A percentile compares a stretch with the other conserved stretches of the same genome.
These are phyloP conservation scores for Atalantia buxifolia DNA, from an alignment of 345 rosid species.

Conservation along the genomic window DNA sequence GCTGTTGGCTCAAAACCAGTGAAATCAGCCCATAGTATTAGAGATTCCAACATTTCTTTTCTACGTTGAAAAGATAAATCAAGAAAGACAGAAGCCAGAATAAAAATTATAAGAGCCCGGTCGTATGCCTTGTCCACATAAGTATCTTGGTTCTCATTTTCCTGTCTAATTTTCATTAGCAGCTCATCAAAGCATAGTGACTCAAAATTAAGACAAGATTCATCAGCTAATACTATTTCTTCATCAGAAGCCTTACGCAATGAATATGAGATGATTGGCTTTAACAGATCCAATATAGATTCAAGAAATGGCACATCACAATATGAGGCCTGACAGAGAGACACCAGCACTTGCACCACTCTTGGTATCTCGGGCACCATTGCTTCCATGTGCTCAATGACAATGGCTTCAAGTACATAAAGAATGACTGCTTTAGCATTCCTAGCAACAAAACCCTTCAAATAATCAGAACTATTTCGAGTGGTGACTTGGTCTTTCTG, in stretches of 20 bases:
- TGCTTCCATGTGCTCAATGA: constrained; percentile 73
- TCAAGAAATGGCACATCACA: constrained; percentile 66
- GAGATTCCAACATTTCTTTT: constrained; percentile 52
- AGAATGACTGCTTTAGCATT: constrained; percentile 78
- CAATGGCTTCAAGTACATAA: constrained; percentile 65
- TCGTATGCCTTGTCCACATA: constrained; percentile 33
- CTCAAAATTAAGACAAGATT: constrained; percentile 65
- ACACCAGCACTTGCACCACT: constrained; percentile 63
- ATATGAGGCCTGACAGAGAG: constrained; percentile 59
- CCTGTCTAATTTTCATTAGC: constrained; percentile 40
- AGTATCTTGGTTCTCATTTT: constrained; percentile 31
- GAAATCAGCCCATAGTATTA: constrained; percentile 59
- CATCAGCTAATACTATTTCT: constrained; percentile 42
- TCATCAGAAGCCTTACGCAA: constrained; percentile 50
- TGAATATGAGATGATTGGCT: constrained; percentile 74
- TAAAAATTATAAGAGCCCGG: constrained; percentile 51
- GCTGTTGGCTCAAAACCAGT: constrained; percentile 55
- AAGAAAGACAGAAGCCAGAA: constrained; percentile 55
- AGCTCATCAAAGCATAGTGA: constrained; percentile 75
- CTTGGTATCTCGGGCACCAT: constrained; percentile 82
- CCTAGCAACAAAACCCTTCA: constrained; percentile 63
- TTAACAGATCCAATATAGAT: constrained; percentile 48
- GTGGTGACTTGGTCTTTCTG: constrained; percentile 23
- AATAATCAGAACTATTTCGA: constrained; percentile 28
- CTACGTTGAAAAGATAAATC: constrained; percentile 56